A percentile compares a stretch with the other conserved stretches of the same genome.
Conservation (phyloP, 192 early-diverging fungal species). For the Coemansia sp. region DNA sequence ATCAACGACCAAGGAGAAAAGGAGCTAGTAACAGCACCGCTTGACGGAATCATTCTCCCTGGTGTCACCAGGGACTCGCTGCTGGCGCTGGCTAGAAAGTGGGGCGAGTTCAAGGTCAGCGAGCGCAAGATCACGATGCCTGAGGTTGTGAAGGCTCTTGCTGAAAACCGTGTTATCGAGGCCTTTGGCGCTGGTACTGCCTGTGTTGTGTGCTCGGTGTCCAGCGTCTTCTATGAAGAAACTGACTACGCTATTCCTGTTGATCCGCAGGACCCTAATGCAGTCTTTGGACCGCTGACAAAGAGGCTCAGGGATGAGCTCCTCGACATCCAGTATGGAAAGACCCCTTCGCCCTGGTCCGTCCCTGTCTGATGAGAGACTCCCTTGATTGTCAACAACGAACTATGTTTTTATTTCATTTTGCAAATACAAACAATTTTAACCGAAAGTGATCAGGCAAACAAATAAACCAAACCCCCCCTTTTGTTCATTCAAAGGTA, state of each 20-base stretch:
- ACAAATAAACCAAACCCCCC: no score
- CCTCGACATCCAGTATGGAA: conserved; percentile 94
- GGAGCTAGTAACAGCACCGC: conserved; percentile 88
- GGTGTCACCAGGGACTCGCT: conserved; percentile 97
- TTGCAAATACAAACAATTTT: background rate
- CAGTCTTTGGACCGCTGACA: conserved; percentile 86
- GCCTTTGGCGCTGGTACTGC: conserved; percentile 99
- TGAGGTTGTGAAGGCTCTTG: conserved; percentile 71
- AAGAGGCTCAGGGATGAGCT: conserved; percentile 81
- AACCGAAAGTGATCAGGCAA: no score
- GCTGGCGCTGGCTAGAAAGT: conserved; percentile 71
- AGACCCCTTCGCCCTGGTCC: conserved; percentile 51
- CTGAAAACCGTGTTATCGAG: conserved; percentile 80
- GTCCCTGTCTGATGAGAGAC: conserved; percentile 18
- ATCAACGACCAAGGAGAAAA: conserved; percentile 76
- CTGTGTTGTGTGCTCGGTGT: conserved; percentile 92
- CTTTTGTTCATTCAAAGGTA: no score
- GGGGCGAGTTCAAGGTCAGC: conserved; percentile 89
- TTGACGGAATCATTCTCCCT: conserved; percentile 95
- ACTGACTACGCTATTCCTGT: conserved; percentile 79
- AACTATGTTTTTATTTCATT: background rate
- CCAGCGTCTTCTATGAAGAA: conserved; percentile 74
- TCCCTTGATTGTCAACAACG: no score
- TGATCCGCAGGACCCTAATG: conserved; percentile 78
- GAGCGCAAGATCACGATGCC: conserved; percentile 85